A percentile compares a stretch with the other conserved stretches of the same genome.
These are phyloP conservation scores for Ustilago xerochloae DNA, from an alignment of 1,284 basidiomycete genomes.

Conservation along the genomic window DNA sequence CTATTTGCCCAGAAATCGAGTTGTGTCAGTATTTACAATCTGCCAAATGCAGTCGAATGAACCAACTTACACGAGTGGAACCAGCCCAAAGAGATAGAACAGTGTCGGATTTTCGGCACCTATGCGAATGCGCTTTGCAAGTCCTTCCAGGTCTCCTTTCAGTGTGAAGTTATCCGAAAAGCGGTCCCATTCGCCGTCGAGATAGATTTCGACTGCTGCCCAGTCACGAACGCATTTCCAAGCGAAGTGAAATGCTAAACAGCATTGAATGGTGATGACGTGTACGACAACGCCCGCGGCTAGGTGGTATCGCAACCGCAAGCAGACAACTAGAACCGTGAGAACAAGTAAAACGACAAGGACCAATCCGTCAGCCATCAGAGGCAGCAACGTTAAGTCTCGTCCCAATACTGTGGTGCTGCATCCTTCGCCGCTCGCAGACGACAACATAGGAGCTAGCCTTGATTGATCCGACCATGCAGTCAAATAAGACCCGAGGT, in stretches of 20 bases:
- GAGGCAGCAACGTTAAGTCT: constrained; percentile 33
- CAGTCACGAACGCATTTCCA: constrained; percentile 44
- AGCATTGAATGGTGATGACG: constrained; percentile 12
- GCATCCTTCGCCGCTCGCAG: neutral
- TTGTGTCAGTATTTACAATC: no score
- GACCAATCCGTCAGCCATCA: constrained; percentile 23
- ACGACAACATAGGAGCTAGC: neutral
- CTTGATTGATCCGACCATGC: constrained; percentile 15
- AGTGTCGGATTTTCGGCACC: constrained; percentile 22
- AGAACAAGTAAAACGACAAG: constrained; percentile 22
- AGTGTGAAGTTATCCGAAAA: neutral
- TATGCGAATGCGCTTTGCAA: constrained; percentile 11
- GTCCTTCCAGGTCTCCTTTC: neutral
- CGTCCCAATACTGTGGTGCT: constrained; percentile 20
- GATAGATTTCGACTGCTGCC: constrained; percentile 22
- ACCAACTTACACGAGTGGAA: constrained; percentile 36
- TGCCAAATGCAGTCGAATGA: neutral
- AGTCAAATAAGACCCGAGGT: constrained; percentile 19
- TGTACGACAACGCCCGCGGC: constrained; percentile 18
- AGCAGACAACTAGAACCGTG: constrained; percentile 12
- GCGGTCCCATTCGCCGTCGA: constrained; percentile 19
- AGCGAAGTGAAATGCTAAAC: constrained; percentile 28
- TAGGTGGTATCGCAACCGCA: constrained; percentile 21
- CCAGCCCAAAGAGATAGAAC: constrained; percentile 34
- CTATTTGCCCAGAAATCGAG: no score